A percentile compares a stretch with the other conserved stretches of the same genome.
These are phyloP conservation scores for Pyrrhoderma lamaoense DNA, from an alignment of 1,284 basidiomycete genomes.

Conservation along the genomic window DNA sequence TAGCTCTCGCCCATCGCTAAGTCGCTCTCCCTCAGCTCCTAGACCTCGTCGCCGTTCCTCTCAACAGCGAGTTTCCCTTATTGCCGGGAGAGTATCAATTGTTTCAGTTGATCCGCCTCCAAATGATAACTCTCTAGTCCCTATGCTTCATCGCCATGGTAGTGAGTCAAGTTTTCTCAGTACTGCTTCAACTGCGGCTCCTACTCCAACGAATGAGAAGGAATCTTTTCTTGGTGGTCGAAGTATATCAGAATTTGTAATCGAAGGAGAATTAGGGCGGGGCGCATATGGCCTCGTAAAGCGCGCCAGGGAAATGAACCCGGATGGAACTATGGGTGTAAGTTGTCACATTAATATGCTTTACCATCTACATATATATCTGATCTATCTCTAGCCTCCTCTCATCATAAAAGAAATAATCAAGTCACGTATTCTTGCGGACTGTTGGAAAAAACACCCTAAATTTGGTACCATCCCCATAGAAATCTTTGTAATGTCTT, in stretches of 20 bases:
- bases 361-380: slow-evolving; percentile 29
- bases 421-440: slow-evolving; percentile 95
- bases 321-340: slow-evolving; percentile 77
- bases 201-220: slow-evolving; percentile 46
- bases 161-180: slow-evolving; percentile 59
- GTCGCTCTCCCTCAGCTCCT: slow-evolving; percentile 40
- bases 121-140: slow-evolving; percentile 48
- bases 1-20: slow-evolving; percentile 25
- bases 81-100: slow-evolving; percentile 71
- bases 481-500: slow-evolving; percentile 97
- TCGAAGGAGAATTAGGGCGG: slow-evolving; percentile 83
- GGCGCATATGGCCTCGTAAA: slow-evolving; percentile 98
- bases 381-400: slow-evolving; percentile 39
- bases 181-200: slow-evolving; percentile 48
- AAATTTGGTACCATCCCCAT: slow-evolving; percentile 95
- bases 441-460: slow-evolving; percentile 98
- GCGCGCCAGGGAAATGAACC: slow-evolving; percentile 72
- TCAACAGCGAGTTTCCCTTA: slow-evolving; percentile 72
- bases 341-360: background rate
- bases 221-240: slow-evolving; percentile 49
- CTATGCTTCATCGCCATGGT: slow-evolving; percentile 50
- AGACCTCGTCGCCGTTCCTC: slow-evolving; percentile 68
- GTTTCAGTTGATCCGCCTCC: slow-evolving; percentile 63
- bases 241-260: slow-evolving; percentile 71
- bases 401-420: slow-evolving; percentile 97